Evolutionary conservation across 2,329 filamentous ascomycete species (phyloP).

Genomic region (Dactylellina leptospora): DNA sequence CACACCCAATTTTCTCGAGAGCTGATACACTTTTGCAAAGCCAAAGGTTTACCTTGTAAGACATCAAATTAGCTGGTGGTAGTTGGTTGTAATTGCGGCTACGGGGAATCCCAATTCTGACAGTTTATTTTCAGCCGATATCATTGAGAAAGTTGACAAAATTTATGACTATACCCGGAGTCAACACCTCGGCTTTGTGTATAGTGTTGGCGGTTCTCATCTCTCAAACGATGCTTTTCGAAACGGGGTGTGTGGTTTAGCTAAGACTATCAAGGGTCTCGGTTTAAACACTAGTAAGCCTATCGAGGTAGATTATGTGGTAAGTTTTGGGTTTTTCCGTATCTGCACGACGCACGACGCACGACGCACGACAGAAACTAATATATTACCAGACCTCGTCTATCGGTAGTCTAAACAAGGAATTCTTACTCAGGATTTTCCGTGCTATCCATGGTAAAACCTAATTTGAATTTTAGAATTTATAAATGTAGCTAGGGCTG

Average conservation of each 20-base stretch:
- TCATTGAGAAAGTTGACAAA: constrained; percentile 72
- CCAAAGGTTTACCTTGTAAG: constrained; percentile 53
- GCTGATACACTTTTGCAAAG: constrained; percentile 56
- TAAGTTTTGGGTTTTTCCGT: constrained; percentile 60
- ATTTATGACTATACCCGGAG: constrained; percentile 86
- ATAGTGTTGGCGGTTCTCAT: constrained; percentile 75
- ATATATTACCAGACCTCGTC: constrained; percentile 73
- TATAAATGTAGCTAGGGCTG: constrained; percentile 39
- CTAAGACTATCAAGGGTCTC: constrained; percentile 71
- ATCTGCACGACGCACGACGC: too few species aligned
- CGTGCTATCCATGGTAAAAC: constrained; percentile 67
- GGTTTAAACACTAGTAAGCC: constrained; percentile 67
- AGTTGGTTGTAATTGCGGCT: neutral
- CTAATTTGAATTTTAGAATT: too few species aligned
- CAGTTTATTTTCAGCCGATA: constrained; percentile 58
- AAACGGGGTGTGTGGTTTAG: constrained; percentile 77
- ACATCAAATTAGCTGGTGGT: too few species aligned
- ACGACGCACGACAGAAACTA: too few species aligned
- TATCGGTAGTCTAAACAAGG: constrained; percentile 76
- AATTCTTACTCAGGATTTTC: constrained; percentile 71
- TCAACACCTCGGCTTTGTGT: constrained; percentile 77
- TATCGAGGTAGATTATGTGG: constrained; percentile 77
- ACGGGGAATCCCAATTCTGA: neutral
- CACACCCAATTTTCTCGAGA: constrained; percentile 56
- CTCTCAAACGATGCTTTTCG: constrained; percentile 61